Evolutionary conservation across 2,329 filamentous ascomycete species (phyloP).

Genomic region (Ophiostoma tasmaniense): DNA sequence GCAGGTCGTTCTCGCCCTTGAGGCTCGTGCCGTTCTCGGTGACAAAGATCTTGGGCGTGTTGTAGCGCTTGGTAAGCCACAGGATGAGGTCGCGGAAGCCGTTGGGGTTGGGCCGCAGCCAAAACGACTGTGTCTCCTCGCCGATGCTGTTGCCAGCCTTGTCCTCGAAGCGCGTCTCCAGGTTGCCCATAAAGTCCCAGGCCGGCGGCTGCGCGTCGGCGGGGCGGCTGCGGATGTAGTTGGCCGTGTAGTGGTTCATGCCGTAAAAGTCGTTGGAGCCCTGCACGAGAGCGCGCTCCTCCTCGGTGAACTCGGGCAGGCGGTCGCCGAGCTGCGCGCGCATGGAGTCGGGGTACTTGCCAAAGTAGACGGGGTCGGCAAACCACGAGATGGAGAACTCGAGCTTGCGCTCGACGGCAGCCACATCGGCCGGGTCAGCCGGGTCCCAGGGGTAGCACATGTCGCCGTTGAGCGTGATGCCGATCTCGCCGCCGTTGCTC

Average conservation of each 20-base stretch:
- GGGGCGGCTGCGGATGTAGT: conserved; percentile 70
- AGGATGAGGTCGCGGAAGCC: conserved; percentile 70
- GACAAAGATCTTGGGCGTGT: conserved; percentile 69
- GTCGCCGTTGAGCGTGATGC: conserved; percentile 82
- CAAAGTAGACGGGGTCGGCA: conserved; percentile 77
- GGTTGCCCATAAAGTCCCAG: conserved; percentile 65
- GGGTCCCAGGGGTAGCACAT: conserved; percentile 77
- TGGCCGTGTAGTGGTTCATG: conserved; percentile 89
- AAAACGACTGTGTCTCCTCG: conserved; percentile 71
- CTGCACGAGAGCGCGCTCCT: conserved; percentile 64
- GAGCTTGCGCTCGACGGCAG: conserved; percentile 70
- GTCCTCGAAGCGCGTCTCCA: conserved; percentile 63
- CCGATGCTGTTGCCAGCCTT: conserved; percentile 68
- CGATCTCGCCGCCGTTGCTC: conserved; percentile 65
- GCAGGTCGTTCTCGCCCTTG: conserved; percentile 72
- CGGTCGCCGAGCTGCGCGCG: conserved; percentile 68
- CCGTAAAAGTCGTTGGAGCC: conserved; percentile 92
- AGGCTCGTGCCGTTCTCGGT: conserved; percentile 84
- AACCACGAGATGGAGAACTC: conserved; percentile 88
- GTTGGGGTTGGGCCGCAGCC: conserved; percentile 66
- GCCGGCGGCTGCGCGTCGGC: conserved; percentile 49
- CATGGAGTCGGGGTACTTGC: conserved; percentile 79
- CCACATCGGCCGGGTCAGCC: conserved; percentile 63
- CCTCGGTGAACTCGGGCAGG: conserved; percentile 63
- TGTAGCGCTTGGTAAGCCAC: conserved; percentile 72